Conservation (phyloP, 345 rosid species). For the Moricandia arvensis region DNA sequence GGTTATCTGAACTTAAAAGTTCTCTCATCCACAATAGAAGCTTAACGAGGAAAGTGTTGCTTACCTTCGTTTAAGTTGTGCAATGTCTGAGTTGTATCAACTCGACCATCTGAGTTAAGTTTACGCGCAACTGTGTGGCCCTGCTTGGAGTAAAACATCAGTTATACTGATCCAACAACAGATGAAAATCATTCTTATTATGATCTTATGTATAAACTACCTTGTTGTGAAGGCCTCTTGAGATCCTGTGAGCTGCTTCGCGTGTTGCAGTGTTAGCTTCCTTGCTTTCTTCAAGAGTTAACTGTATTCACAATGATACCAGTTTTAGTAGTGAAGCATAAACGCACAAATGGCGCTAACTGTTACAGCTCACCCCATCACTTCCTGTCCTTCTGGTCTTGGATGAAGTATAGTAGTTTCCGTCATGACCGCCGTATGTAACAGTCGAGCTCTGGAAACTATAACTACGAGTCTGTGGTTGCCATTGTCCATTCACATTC, state of each 20-base stretch:
- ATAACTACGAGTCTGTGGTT: conserved; percentile 51
- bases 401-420: conserved; percentile 72
- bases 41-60: not conserved
- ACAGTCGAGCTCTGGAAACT: conserved; percentile 74
- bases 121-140: conserved; percentile 71
- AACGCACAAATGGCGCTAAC: not conserved
- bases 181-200: not conserved
- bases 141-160: conserved; percentile 35
- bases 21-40: not conserved
- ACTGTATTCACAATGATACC: conserved; percentile 37
- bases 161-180: not conserved
- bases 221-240: conserved; percentile 71
- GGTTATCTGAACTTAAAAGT: not conserved
- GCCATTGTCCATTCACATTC: conserved; percentile 42
- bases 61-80: conserved; percentile 83
- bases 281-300: conserved; percentile 72
- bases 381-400: conserved; percentile 75
- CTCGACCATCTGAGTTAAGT: conserved; percentile 76
- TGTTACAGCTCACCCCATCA: conserved; percentile 68
- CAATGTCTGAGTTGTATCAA: conserved; percentile 68
- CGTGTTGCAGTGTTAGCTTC: conserved; percentile 73
- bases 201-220: conserved; percentile 35
- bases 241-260: conserved; percentile 67
- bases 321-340: not conserved
- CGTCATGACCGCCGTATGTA: conserved; percentile 67